Evolutionary conservation across 2,329 filamentous ascomycete species (phyloP).

Genomic region (Drechslerella coelobrocha): DNA sequence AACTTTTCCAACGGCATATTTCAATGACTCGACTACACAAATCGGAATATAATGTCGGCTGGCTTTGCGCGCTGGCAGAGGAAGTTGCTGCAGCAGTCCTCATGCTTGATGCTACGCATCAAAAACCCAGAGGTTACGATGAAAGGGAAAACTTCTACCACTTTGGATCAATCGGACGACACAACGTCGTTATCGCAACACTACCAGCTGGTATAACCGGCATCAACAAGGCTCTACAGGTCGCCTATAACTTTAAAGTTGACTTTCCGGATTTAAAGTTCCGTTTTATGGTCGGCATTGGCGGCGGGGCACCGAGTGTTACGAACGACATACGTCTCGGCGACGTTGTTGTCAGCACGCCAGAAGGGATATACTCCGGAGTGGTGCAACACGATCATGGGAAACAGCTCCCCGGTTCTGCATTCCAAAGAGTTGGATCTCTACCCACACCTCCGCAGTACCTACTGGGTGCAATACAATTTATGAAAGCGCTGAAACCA

Average conservation of each 20-base stretch:
- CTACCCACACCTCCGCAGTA: not conserved
- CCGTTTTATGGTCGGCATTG: conserved; percentile 6
- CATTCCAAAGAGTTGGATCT: not conserved
- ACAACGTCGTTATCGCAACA: conserved; percentile 56
- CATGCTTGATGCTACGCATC: conserved; percentile 57
- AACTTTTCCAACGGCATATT: too few species aligned
- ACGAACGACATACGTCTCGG: not conserved
- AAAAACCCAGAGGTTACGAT: not conserved
- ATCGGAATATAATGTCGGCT: conserved; percentile 57
- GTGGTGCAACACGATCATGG: not conserved
- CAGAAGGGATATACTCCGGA: not conserved
- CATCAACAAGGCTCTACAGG: conserved; percentile 55
- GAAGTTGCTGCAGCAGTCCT: conserved; percentile 56
- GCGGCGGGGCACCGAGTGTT: not conserved
- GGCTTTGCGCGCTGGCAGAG: conserved; percentile 57
- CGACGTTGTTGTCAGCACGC: conserved; percentile 2
- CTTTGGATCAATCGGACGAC: conserved; percentile 55
- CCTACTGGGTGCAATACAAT: not conserved
- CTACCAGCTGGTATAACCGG: conserved; percentile 57
- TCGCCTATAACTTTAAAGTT: conserved; percentile 57
- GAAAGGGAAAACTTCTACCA: conserved; percentile 51
- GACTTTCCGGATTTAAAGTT: conserved; percentile 30
- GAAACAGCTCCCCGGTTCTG: not conserved
- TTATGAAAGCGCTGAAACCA: not conserved
- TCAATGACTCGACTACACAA: conserved; percentile 1